Percentiles rank a stretch among this genome's conserved stretches.
phyloP scores from a whole-genome alignment of 768 basidiomycete genomes.

The Coprinellus aureogranulatus region DNA sequence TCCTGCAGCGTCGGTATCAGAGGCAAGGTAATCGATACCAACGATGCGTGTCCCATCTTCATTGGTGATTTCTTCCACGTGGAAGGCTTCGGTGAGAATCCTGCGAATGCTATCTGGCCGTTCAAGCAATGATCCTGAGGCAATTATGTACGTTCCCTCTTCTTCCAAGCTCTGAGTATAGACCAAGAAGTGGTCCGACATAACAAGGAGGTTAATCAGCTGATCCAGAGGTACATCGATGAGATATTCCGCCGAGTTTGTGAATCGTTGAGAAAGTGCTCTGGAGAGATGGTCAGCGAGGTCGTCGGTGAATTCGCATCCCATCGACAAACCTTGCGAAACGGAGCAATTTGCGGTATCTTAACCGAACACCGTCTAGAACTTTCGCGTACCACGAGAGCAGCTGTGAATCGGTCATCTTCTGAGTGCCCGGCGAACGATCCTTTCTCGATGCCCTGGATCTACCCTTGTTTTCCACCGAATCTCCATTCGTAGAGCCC shows the following conservation, averaged over 20 bases:
- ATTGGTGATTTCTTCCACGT: slow-evolving; percentile 61
- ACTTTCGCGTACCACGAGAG: slow-evolving; percentile 90
- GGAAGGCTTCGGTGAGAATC: slow-evolving; percentile 83
- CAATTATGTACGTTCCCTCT: slow-evolving; percentile 90
- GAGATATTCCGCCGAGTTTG: slow-evolving; percentile 89
- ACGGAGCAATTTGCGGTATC: slow-evolving; percentile 91
- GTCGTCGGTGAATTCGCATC: not conserved
- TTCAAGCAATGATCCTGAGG: slow-evolving; percentile 71
- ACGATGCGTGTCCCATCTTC: slow-evolving; percentile 50
- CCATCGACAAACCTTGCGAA: slow-evolving; percentile 66
- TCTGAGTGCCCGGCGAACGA: slow-evolving; percentile 35
- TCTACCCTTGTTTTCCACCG: slow-evolving; percentile 24
- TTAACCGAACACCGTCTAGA: slow-evolving; percentile 84
- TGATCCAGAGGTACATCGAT: slow-evolving; percentile 73
- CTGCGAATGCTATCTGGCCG: slow-evolving; percentile 73
- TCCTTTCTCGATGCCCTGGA: slow-evolving; percentile 35
- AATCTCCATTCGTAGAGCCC: slow-evolving; percentile 31
- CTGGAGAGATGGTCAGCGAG: slow-evolving; percentile 29
- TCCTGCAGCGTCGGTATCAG: slow-evolving; percentile 58
- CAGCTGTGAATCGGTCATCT: slow-evolving; percentile 81
- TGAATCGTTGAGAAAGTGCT: slow-evolving; percentile 79
- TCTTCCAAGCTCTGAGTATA: slow-evolving; percentile 85
- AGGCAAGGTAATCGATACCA: slow-evolving; percentile 38
- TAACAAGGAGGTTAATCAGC: slow-evolving; percentile 77
- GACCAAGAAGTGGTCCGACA: slow-evolving; percentile 89